Percentiles rank a stretch among this genome's conserved stretches.
Conservation (phyloP, 2,329 filamentous ascomycete genomes). For the Ceratocystis cubensis region DNA sequence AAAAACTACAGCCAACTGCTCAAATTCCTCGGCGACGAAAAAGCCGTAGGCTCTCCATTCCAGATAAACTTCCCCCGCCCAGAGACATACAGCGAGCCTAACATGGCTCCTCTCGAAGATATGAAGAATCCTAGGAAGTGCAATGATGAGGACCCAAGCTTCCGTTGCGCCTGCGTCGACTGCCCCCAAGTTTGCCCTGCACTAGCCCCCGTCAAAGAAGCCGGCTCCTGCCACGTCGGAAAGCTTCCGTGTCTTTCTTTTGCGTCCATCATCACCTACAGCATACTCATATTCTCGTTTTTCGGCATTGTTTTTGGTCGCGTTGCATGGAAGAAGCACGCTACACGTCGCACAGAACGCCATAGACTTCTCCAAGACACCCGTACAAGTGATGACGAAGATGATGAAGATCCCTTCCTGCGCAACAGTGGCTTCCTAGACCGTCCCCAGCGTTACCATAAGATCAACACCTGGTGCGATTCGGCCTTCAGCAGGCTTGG, state of each 20-base stretch:
- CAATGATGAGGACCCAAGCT: slow-evolving; percentile 75
- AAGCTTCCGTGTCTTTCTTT: slow-evolving; percentile 88
- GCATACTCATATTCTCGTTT: slow-evolving; percentile 56
- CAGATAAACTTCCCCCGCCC: slow-evolving; percentile 79
- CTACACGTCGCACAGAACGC: slow-evolving; percentile 63
- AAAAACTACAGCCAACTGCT: slow-evolving; percentile 79
- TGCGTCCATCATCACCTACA: slow-evolving; percentile 76
- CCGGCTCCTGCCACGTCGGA: slow-evolving; percentile 68
- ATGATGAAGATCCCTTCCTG: slow-evolving; percentile 55
- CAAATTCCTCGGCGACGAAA: slow-evolving; percentile 87
- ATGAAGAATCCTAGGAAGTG: slow-evolving; percentile 65
- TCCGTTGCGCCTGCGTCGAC: slow-evolving; percentile 86
- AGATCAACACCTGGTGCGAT: slow-evolving; percentile 72
- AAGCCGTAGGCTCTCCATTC: slow-evolving; percentile 82
- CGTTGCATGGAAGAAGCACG: slow-evolving; percentile 61
- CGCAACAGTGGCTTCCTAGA: slow-evolving; percentile 66
- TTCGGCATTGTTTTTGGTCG: slow-evolving; percentile 58
- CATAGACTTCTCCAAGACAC: slow-evolving; percentile 79
- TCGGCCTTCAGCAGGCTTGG: slow-evolving; percentile 69
- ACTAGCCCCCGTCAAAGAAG: slow-evolving; percentile 60
- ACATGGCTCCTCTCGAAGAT: slow-evolving; percentile 54
- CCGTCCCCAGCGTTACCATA: slow-evolving; percentile 65
- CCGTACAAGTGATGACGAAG: slow-evolving; percentile 78
- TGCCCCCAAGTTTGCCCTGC: slow-evolving; percentile 76
- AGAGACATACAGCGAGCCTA: slow-evolving; percentile 36